A percentile compares a stretch with the other conserved stretches of the same genome.
phyloP scores from a whole-genome alignment of 2,329 filamentous ascomycete species.

The Ilyonectria sp. region DNA sequence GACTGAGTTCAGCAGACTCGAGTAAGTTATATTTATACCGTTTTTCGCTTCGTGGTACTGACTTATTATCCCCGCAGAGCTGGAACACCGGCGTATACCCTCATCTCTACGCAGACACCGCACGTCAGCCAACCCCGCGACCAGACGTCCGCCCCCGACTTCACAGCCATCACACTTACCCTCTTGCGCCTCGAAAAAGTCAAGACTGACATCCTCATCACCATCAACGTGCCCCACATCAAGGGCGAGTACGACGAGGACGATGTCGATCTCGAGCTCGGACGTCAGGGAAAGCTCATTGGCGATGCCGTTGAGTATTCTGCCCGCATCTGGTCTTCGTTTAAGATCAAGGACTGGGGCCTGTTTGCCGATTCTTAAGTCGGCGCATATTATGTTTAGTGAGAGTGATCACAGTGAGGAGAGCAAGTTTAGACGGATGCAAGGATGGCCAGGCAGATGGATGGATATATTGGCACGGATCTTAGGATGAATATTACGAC shows the following conservation, averaged over 20 bases:
- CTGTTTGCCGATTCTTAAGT: constrained; percentile 69
- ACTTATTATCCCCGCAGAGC: constrained; percentile 48
- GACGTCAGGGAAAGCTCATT: constrained; percentile 77
- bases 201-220: constrained; percentile 85
- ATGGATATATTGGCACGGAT: constrained; percentile 4
- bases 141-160: constrained; percentile 65
- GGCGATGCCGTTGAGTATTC: constrained; percentile 79
- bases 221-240: constrained; percentile 90
- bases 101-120: constrained; percentile 76
- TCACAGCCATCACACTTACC: constrained; percentile 83
- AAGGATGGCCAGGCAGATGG: background rate
- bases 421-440: background rate
- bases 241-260: constrained; percentile 81
- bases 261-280: constrained; percentile 77
- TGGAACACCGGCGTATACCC: constrained; percentile 74
- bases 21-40: constrained; percentile 55
- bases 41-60: background rate
- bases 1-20: constrained; percentile 70
- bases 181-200: constrained; percentile 83
- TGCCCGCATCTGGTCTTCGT: constrained; percentile 77
- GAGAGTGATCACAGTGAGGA: background rate
- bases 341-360: constrained; percentile 86
- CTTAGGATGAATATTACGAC: constrained; percentile 20
- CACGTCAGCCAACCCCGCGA: constrained; percentile 53
- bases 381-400: background rate